Evolutionary conservation across 805 yeast species (phyloP), one percentile per base, ranked within the genome.

Genomic region (Zygoascus biomembranicola): DNA sequence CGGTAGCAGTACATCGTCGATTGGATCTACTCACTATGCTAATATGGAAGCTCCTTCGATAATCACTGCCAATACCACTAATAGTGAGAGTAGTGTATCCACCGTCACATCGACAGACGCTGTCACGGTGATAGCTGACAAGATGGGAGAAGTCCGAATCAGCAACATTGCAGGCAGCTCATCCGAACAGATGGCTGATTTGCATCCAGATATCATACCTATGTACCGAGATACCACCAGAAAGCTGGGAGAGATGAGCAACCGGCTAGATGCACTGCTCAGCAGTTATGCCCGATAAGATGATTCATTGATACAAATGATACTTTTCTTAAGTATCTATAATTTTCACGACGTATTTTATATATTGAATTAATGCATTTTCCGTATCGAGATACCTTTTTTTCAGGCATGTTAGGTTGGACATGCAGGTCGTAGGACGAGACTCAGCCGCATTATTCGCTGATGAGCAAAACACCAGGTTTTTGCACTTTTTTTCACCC

Each of bases 171-270:
- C 42, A 31, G 31, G 32, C 20, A n/a, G 18, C 23, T 39, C 51
- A 37, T 35, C 44, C 14, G 28, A 35, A 14, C 44, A 10, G 4
- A 43, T 55, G 41, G 51, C 52, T 44, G 52, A 52, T 26, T 47
- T 61, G 31, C 64, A 61, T 47, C 64, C 64, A 4, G 63, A 60
- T 32, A 61, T 61, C 41, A 55, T 55, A 23, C 63, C 63, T 16
- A 54, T 61, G 5, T 61, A 52, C 47, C 55, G 60, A 43, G 64
- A 60, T 48, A 55, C 64, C 20, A 47, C 58, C n/a, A 59, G 56
- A 23, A 52, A 58, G 47, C 47, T 61, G 47, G 63, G 59, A n/a
- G 56, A 52, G 37, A 54, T 61, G 14, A 52, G 57, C 46, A 52
- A 35, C 35, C 23, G 32, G 39, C 46, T 49, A 19, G 52, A 49